Percentiles rank a stretch among this genome's conserved stretches.
phyloP scores from a whole-genome alignment of 768 basidiomycete genomes.

The Jaapia argillacea region DNA sequence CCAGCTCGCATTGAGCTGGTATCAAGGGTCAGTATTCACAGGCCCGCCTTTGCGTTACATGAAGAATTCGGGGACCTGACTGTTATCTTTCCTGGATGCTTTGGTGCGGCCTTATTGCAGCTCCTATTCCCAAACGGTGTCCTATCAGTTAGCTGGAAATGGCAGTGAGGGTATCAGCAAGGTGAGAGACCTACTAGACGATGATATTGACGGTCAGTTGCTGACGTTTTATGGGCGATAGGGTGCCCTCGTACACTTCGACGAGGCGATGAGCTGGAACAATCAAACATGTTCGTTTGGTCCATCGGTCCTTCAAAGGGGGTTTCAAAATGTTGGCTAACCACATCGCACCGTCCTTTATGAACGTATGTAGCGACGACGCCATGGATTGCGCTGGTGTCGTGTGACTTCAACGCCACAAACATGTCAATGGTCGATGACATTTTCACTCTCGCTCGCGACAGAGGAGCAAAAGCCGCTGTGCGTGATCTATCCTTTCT shows the following conservation, averaged over 20 bases:
- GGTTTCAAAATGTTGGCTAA: background rate
- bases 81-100: slow-evolving; percentile 4
- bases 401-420: slow-evolving; percentile 74
- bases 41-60: too few relatives aligned
- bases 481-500: slow-evolving; percentile 31
- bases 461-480: slow-evolving; percentile 73
- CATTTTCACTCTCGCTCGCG: slow-evolving; percentile 73
- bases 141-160: slow-evolving; percentile 47
- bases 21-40: slow-evolving; percentile 31
- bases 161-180: slow-evolving; percentile 41
- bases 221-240: slow-evolving; percentile 24
- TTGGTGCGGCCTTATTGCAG: slow-evolving; percentile 20
- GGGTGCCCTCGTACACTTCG: slow-evolving; percentile 82
- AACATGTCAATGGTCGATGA: slow-evolving; percentile 49
- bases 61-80: too few relatives aligned
- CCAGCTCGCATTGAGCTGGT: slow-evolving; percentile 52
- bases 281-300: slow-evolving; percentile 33
- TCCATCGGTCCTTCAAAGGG: background rate
- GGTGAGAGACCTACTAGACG: slow-evolving; percentile 28
- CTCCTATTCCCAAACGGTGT: slow-evolving; percentile 42
- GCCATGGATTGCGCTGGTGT: slow-evolving; percentile 87
- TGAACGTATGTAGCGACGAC: slow-evolving; percentile 40
- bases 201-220: background rate
- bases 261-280: slow-evolving; percentile 40
- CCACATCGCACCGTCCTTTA: background rate